These are phyloP conservation scores for Penicillium fuscoglaucum DNA, from an alignment of 2,329 filamentous ascomycete species.

Conservation along the genomic window DNA sequence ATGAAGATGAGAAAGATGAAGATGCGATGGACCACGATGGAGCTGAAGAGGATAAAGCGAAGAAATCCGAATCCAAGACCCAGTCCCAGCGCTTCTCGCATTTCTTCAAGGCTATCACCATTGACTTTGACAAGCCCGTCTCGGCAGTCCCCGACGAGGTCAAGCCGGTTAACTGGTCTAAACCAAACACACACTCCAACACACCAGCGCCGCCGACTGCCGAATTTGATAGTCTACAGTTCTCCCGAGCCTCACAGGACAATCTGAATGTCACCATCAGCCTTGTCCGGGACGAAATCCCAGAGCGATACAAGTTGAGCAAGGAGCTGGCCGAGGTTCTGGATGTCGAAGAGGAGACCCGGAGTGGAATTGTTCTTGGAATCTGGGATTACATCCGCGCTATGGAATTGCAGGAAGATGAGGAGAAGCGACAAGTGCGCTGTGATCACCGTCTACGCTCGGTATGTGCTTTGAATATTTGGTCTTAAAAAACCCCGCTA, in stretches of 20 bases:
- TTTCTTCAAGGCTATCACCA: constrained; percentile 54
- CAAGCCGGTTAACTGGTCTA: constrained; percentile 76
- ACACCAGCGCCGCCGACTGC: constrained; percentile 61
- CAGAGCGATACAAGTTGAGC: constrained; percentile 79
- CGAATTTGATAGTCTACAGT: constrained; percentile 88
- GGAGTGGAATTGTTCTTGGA: constrained; percentile 83
- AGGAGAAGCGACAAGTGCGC: constrained; percentile 88
- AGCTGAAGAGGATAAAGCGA: constrained; percentile 32
- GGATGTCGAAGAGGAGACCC: constrained; percentile 82
- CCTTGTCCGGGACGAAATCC: constrained; percentile 77
- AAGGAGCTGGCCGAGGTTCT: constrained; percentile 78
- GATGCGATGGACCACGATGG: constrained; percentile 64
- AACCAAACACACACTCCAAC: constrained; percentile 61
- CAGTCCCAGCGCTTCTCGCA: constrained; percentile 48
- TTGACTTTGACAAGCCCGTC: constrained; percentile 52
- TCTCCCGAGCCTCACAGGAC: constrained; percentile 88
- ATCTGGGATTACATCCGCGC: constrained; percentile 94
- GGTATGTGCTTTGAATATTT: constrained; percentile 52
- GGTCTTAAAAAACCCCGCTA: not conserved
- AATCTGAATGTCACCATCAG: constrained; percentile 90
- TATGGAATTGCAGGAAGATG: constrained; percentile 85
- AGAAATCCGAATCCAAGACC: constrained; percentile 31
- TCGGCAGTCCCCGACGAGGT: constrained; percentile 45
- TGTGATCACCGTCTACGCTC: constrained; percentile 80
- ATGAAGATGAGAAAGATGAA: constrained; percentile 46